Evolutionary conservation across 106 monocot genomes (phyloP).

Genomic region (Allium fistulosum): DNA sequence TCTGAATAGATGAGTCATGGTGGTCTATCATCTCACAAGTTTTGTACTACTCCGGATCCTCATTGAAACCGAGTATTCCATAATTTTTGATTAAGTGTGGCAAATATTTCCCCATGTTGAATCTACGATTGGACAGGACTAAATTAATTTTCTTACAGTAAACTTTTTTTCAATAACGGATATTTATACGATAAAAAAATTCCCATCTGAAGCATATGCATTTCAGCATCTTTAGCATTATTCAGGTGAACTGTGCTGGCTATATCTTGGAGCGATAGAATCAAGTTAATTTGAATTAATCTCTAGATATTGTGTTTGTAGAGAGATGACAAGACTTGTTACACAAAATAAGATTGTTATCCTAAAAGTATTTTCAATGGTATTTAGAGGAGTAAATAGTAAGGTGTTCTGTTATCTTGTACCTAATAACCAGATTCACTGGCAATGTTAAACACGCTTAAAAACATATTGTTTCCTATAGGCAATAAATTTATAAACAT

Average conservation of each 20-base stretch:
- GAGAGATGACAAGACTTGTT: conserved; percentile 85
- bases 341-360: conserved; percentile 87
- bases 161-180: no score
- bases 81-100: conserved; percentile 97
- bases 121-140: conserved; percentile 41
- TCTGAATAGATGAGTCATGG: conserved; percentile 78
- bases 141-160: no score
- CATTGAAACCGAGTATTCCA: conserved; percentile 98
- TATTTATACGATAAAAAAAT: conserved; percentile 1
- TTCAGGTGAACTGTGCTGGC: conserved; percentile 75
- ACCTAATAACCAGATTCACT: no score
- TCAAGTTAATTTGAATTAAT: conserved; percentile 86
- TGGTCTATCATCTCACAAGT: conserved; percentile 75
- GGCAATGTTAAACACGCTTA: no score
- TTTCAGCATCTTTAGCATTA: conserved; percentile 82
- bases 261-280: conserved; percentile 95
- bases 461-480: no score
- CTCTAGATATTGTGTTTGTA: conserved; percentile 96
- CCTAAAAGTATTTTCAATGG: conserved; percentile 33
- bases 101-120: conserved; percentile 94
- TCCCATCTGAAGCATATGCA: conserved; percentile 96
- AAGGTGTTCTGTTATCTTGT: no score
- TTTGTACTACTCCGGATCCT: conserved; percentile 98
- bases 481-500: no score
- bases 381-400: no score